Evolutionary conservation across 2,329 filamentous ascomycete species (phyloP).

Genomic region (Sclerotinia glacialis): DNA sequence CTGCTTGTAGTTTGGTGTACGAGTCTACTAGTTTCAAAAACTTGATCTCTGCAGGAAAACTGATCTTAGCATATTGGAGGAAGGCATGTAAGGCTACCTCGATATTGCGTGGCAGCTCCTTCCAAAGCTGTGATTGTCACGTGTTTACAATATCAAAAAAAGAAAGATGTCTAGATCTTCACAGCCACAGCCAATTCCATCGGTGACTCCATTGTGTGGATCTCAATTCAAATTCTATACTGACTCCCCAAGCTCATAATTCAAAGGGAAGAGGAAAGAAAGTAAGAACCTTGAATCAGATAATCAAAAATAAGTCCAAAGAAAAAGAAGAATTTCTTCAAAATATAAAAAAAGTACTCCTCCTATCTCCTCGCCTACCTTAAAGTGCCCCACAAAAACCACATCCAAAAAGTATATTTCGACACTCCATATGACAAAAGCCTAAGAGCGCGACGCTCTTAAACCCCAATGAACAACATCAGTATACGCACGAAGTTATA

Average conservation of each 20-base stretch:
- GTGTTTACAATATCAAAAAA: neutral
- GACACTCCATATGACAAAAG: neutral
- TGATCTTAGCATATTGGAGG: neutral
- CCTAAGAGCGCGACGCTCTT: neutral
- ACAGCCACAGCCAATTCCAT: neutral
- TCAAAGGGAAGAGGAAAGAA: neutral
- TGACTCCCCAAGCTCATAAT: neutral
- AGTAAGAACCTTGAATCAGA: rapidly evolving
- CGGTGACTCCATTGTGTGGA: neutral
- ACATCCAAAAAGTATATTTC: too few relatives aligned
- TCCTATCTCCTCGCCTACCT: neutral
- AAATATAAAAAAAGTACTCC: neutral
- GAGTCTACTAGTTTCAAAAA: neutral
- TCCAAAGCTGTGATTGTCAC: neutral
- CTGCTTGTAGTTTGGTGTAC: neutral
- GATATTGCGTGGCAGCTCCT: neutral
- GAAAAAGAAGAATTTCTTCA: neutral
- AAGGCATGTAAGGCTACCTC: too few relatives aligned
- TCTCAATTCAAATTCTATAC: neutral
- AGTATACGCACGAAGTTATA: too few relatives aligned
- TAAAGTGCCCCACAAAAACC: neutral
- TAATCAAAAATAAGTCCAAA: neutral
- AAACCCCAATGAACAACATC: neutral
- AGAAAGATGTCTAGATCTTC: neutral
- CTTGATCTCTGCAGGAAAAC: neutral